phyloP scores from a whole-genome alignment of 177 flowering plant species.

The Telopea speciosissima region DNA sequence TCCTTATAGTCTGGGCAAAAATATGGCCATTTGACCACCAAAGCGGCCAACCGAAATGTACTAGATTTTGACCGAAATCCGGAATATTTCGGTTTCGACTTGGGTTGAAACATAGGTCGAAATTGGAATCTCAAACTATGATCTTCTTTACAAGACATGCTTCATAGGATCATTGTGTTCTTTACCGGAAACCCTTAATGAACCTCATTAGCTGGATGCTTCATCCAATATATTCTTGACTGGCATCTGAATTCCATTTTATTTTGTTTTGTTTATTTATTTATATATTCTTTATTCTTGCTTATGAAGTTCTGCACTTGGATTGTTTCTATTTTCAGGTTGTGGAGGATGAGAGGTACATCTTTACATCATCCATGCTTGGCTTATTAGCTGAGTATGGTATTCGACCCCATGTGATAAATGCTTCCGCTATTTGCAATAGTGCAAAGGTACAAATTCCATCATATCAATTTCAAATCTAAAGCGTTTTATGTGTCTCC shows the following conservation, averaged over 20 bases:
- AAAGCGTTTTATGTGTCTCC: too few species aligned
- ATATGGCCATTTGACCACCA: too few species aligned
- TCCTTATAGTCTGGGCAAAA: too few species aligned
- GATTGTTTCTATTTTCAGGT: constrained; percentile 33
- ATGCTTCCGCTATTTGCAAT: constrained; percentile 57
- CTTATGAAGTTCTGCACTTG: neutral
- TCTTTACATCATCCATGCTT: constrained; percentile 69
- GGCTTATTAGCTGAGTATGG: constrained; percentile 67
- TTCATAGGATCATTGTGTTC: neutral
- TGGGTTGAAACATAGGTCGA: too few species aligned
- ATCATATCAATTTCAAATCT: too few species aligned
- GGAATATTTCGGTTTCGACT: too few species aligned
- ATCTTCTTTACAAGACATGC: too few species aligned
- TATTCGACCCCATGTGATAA: constrained; percentile 53
- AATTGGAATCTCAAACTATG: too few species aligned
- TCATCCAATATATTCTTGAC: neutral
- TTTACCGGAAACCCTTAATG: neutral
- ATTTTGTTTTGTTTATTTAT: too few species aligned
- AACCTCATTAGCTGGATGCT: neutral
- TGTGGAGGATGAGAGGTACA: constrained; percentile 69
- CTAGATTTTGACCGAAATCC: too few species aligned
- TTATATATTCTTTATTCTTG: neutral
- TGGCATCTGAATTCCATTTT: neutral
- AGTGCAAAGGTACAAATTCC: constrained; percentile 46
- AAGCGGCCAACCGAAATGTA: too few species aligned